Evolutionary conservation across 1,284 basidiomycete species (phyloP).

Genomic region (Paramarasmius palmivorus): DNA sequence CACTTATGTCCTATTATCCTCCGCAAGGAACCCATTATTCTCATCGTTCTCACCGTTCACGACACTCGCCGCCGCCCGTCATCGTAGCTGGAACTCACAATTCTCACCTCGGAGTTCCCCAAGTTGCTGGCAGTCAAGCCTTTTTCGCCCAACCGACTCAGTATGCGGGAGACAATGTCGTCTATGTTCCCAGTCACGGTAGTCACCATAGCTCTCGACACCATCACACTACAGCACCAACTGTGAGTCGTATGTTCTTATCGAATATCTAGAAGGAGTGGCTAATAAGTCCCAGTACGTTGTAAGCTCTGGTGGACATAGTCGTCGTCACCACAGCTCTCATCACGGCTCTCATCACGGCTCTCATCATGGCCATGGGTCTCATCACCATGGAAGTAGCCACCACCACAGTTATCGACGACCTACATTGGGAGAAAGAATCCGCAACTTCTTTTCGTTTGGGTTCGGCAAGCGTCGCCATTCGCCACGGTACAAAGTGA

Average conservation of each 20-base stretch:
- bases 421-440: constrained; percentile 46
- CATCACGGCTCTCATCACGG: too few species aligned
- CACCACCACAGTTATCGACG: constrained; percentile 21
- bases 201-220: constrained; percentile 20
- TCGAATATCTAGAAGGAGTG: neutral
- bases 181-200: constrained; percentile 28
- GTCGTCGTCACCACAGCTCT: constrained; percentile 16
- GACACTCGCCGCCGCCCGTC: constrained; percentile 18
- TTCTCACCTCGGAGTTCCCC: constrained; percentile 23
- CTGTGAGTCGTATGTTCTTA: constrained; percentile 9
- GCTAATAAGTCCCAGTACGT: too few species aligned
- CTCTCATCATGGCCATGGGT: too few species aligned
- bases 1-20: constrained; percentile 25
- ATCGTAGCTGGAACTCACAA: constrained; percentile 29
- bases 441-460: constrained; percentile 59
- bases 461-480: constrained; percentile 41
- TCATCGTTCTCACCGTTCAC: constrained; percentile 18
- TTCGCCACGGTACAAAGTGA: constrained; percentile 34
- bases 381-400: constrained; percentile 7
- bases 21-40: constrained; percentile 19
- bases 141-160: constrained; percentile 24
- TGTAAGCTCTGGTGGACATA: constrained; percentile 7
- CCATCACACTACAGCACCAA: constrained; percentile 18
- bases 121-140: constrained; percentile 20
- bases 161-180: constrained; percentile 20